phyloP scores from a whole-genome alignment of 108 stramenopile species.

The Cyclotella choctawhatcheeana region DNA sequence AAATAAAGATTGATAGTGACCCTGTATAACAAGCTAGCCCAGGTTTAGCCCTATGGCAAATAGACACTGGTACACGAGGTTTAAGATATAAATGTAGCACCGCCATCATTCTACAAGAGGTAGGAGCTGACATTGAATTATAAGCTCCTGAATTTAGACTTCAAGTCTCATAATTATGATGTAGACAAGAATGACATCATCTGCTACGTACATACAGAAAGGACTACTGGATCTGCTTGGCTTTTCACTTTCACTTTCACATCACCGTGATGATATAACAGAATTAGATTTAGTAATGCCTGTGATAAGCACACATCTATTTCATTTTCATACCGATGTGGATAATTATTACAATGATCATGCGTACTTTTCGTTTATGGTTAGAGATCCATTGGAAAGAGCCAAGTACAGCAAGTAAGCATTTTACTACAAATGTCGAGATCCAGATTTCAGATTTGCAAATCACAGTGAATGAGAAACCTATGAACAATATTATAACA shows the following conservation, averaged over 20 bases:
- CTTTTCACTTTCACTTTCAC: conserved; percentile 1
- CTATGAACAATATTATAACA: conserved; percentile 3
- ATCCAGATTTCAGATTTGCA: conserved; percentile 11
- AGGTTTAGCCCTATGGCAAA: too few species aligned
- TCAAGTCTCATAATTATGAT: too few species aligned
- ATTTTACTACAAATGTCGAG: conserved; percentile 22
- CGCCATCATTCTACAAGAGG: too few species aligned
- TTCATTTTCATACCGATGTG: conserved; percentile 39
- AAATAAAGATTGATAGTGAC: too few species aligned
- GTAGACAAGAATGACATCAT: not conserved
- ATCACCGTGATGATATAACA: not conserved
- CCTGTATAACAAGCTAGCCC: too few species aligned
- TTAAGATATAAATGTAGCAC: too few species aligned
- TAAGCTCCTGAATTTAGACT: too few species aligned
- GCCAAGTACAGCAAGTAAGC: conserved; percentile 14
- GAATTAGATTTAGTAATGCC: conserved; percentile 13
- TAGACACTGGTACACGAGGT: too few species aligned
- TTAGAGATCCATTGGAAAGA: conserved; percentile 29
- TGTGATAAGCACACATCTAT: conserved; percentile 25
- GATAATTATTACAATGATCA: conserved; percentile 25
- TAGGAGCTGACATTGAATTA: too few species aligned
- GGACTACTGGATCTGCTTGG: conserved; percentile 21
- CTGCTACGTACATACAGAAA: conserved; percentile 11
- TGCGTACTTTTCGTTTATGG: conserved; percentile 24
- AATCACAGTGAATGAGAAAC: not conserved